Percentiles rank a stretch among this genome's conserved stretches.
phyloP scores from a whole-genome alignment of 108 stramenopile genomes.

The Cyclotella cryptica region DNA sequence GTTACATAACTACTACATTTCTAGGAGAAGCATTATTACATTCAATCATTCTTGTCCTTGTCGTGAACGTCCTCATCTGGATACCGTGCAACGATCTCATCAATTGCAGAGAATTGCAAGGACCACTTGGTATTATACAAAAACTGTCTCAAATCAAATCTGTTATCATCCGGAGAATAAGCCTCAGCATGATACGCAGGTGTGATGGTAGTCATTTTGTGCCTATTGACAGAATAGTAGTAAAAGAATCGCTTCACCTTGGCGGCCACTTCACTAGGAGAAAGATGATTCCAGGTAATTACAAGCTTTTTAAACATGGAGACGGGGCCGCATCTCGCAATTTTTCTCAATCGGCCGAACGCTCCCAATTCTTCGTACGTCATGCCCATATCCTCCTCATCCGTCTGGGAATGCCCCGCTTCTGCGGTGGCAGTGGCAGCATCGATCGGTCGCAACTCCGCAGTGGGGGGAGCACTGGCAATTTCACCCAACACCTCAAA shows the following conservation, averaged over 20 bases:
- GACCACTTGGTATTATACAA: constrained; percentile 93
- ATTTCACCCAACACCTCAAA: constrained; percentile 86
- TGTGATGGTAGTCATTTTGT: constrained; percentile 98
- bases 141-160: constrained; percentile 97
- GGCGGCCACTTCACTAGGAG: constrained; percentile 80
- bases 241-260: constrained; percentile 96
- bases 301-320: constrained; percentile 92
- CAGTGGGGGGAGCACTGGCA: constrained; percentile 95
- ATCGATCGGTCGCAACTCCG: constrained; percentile 94
- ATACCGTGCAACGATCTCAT: constrained; percentile 51
- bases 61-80: constrained; percentile 27
- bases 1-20: no score
- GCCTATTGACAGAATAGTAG: constrained; percentile 96
- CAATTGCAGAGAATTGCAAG: constrained; percentile 89
- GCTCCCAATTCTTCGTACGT: constrained; percentile 95
- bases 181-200: constrained; percentile 98
- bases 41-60: constrained; percentile 56
- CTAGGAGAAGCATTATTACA: neutral
- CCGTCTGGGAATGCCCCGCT: constrained; percentile 87
- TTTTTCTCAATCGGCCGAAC: constrained; percentile 94
- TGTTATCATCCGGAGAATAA: constrained; percentile 98
- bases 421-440: constrained; percentile 44
- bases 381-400: constrained; percentile 99
- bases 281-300: constrained; percentile 78
- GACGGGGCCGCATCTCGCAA: constrained; percentile 93